Base-by-base conservation (phyloP, 345 rosid species). In the Lagerstroemia speciosa region DNA sequence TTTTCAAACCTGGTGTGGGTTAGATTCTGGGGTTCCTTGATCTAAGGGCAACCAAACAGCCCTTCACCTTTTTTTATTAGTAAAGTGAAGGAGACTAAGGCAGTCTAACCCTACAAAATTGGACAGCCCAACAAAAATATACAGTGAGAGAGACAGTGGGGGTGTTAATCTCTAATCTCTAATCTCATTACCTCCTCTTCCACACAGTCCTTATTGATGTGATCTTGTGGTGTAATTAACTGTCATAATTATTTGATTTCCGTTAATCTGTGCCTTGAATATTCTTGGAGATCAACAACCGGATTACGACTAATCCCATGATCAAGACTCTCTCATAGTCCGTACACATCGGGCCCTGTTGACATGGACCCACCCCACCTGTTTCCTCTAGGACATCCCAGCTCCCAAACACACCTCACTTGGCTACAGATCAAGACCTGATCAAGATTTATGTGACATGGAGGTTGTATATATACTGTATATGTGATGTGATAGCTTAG, bases 401-500 rank as follows among this genome's bases (percentile, higher is more conserved):
- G 5, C 61, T 5, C 61, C 31, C 1, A 24, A 31, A 55, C 24
- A 26, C 61, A 83, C 81, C 81, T 81, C 78, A 80, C 80, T 79
- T 57, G 81, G 87, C 84, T 68, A 83, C 84, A 78, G 82, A 89
- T 84, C 88, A 76, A 75, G 64, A 77, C 61, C 61, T 58, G 77
- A 77, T 74, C 71, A 69, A 80, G 76, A 75, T 80, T 78, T n/a
- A n/a, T 81, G 67, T 61, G 10, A 55, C 17, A 36, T 50, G 55
- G 55, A 19, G 55, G 55, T 50, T 20, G 31, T 50, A 55, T 55
- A 11, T 55, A 55, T 8, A 24, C 8, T 20, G n/a, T n/a, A 52
- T 52, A 77, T 75, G 71, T 78, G 83, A 81, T 86, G 87, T 72
- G 88, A 84, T 76, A 8, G 80, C 84, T 77, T 78, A 86, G 80